Evolutionary conservation across 768 basidiomycete species (phyloP).

Genomic region (Hortiboletus flavorubellus): DNA sequence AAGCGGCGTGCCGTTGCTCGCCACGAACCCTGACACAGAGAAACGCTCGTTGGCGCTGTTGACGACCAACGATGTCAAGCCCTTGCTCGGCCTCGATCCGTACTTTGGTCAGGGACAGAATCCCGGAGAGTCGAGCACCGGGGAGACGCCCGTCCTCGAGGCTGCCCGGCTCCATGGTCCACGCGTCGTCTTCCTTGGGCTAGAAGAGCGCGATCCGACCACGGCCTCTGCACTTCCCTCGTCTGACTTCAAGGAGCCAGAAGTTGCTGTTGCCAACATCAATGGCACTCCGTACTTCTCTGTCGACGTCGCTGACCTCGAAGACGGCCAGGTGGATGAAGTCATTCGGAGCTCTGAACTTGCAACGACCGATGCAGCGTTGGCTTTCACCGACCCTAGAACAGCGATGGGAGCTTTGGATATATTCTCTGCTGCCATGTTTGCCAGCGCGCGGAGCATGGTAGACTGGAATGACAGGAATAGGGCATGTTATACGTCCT

Average conservation of each 20-base stretch:
- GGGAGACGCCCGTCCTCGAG: constrained; percentile 39
- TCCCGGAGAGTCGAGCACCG: constrained; percentile 29
- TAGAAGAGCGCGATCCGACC: constrained; percentile 54
- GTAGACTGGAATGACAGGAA: constrained; percentile 93
- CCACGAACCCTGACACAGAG: constrained; percentile 32
- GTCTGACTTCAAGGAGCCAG: constrained; percentile 58
- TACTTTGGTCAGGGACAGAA: constrained; percentile 69
- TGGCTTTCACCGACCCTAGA: constrained; percentile 68
- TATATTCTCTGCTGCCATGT: constrained; percentile 66
- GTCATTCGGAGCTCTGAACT: constrained; percentile 39
- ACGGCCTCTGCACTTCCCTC: constrained; percentile 56
- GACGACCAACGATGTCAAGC: constrained; percentile 56
- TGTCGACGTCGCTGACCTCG: constrained; percentile 62
- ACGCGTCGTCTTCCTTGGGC: constrained; percentile 75
- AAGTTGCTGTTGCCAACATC: constrained; percentile 53
- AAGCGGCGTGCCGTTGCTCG: constrained; percentile 62
- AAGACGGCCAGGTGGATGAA: constrained; percentile 40
- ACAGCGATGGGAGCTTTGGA: constrained; percentile 54
- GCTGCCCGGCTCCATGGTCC: constrained; percentile 57
- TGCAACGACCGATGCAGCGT: constrained; percentile 35
- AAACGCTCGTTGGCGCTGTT: constrained; percentile 48
- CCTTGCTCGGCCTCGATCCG: constrained; percentile 63
- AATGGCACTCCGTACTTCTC: constrained; percentile 86
- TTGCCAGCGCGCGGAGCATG: constrained; percentile 76
- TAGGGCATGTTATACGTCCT: constrained; percentile 46